Conservation (phyloP, 768 basidiomycete genomes). For the Amanita thiersii region DNA sequence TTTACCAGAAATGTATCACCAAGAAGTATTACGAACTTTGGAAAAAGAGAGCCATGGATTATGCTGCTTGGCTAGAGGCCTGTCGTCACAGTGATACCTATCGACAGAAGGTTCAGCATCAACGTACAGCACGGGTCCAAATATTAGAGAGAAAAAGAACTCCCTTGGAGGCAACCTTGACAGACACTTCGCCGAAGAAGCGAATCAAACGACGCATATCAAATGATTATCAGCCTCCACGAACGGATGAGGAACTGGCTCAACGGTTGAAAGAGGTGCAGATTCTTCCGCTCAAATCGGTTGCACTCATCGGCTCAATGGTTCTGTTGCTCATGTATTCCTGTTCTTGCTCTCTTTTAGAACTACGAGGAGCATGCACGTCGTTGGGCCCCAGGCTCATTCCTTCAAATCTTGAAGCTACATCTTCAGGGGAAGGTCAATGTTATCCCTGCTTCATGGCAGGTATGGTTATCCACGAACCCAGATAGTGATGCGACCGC, state of each 20-base stretch:
- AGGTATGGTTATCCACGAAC: conserved; percentile 69
- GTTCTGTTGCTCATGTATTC: conserved; percentile 12
- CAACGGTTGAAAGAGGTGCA: conserved; percentile 62
- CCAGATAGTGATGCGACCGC: conserved; percentile 67
- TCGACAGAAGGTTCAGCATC: conserved; percentile 35
- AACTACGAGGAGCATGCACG: conserved; percentile 65
- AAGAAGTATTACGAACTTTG: conserved; percentile 36
- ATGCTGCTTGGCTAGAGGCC: conserved; percentile 54
- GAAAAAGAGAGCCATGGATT: conserved; percentile 35
- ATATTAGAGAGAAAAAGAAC: conserved; percentile 23
- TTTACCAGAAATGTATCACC: conserved; percentile 33
- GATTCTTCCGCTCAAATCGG: conserved; percentile 14
- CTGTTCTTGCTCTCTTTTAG: conserved; percentile 26
- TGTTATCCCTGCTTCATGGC: conserved; percentile 38
- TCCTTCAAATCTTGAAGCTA: conserved; percentile 40
- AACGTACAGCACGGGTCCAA: conserved; percentile 13
- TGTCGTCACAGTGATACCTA: conserved; percentile 54
- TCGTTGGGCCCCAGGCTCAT: conserved; percentile 71
- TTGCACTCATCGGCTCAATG: conserved; percentile 13
- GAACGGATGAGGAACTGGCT: conserved; percentile 59
- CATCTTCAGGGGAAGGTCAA: conserved; percentile 25
- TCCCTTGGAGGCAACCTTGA: conserved; percentile 14
- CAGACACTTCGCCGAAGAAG: conserved; percentile 26
- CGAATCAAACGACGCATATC: conserved; percentile 31
- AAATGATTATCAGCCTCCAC: conserved; percentile 40